These are phyloP conservation scores for Naganishia friedmannii DNA, from an alignment of 768 basidiomycete genomes.

Conservation along the genomic window DNA sequence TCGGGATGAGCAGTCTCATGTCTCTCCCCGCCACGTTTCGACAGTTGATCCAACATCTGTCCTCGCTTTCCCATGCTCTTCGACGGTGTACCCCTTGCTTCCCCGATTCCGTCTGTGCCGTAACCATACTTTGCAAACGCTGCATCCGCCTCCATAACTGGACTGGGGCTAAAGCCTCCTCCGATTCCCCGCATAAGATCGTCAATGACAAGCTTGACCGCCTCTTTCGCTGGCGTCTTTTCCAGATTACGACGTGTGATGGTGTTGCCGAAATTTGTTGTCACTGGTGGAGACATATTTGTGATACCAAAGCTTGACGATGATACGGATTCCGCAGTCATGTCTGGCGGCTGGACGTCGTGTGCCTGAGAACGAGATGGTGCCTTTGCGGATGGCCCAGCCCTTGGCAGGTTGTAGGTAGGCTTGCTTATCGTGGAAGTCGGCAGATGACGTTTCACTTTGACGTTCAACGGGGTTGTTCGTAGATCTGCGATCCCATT, in stretches of 20 bases:
- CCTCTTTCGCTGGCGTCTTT: slow-evolving; percentile 57
- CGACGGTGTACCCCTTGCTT: slow-evolving; percentile 21
- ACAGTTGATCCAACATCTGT: slow-evolving; percentile 17
- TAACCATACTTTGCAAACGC: slow-evolving; percentile 40
- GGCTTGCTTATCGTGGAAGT: slow-evolving; percentile 5
- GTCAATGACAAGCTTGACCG: slow-evolving; percentile 70
- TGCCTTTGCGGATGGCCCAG: not conserved
- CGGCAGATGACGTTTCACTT: slow-evolving; percentile 58
- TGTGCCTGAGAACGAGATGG: slow-evolving; percentile 52
- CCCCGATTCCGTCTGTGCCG: slow-evolving; percentile 22
- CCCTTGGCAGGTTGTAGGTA: not conserved
- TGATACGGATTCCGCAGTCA: slow-evolving; percentile 61
- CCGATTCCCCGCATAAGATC: slow-evolving; percentile 55
- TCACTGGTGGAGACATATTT: slow-evolving; percentile 56
- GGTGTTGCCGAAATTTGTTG: slow-evolving; percentile 55
- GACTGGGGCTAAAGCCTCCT: slow-evolving; percentile 33
- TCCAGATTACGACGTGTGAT: slow-evolving; percentile 14
- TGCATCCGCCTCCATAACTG: slow-evolving; percentile 42
- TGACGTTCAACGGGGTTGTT: slow-evolving; percentile 51
- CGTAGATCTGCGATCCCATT: slow-evolving; percentile 70
- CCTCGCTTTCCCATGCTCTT: slow-evolving; percentile 18
- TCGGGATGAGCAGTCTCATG: slow-evolving; percentile 13
- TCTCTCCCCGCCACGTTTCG: slow-evolving; percentile 2
- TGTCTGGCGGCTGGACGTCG: slow-evolving; percentile 39
- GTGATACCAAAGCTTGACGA: slow-evolving; percentile 53